Conservation (phyloP, 2,329 filamentous ascomycete genomes). For the Arthrobotrys iridis region DNA sequence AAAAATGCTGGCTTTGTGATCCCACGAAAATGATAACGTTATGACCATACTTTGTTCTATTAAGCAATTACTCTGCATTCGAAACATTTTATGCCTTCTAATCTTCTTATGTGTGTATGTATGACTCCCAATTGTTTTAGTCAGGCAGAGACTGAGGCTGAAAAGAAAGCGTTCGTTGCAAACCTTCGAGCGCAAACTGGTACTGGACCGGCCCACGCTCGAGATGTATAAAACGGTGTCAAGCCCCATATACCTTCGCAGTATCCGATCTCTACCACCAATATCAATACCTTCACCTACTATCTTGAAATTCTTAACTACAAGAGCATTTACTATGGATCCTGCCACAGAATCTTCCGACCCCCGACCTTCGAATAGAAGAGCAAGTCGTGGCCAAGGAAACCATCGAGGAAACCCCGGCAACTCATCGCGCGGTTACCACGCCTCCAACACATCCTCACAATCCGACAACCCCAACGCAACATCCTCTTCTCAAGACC, state of each 20-base stretch:
- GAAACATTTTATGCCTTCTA: too few relatives aligned
- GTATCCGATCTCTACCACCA: background rate
- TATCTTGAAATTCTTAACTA: background rate
- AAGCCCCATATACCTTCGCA: background rate
- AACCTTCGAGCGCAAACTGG: background rate
- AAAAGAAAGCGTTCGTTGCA: background rate
- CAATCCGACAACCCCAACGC: background rate
- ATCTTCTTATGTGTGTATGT: background rate
- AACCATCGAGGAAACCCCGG: background rate
- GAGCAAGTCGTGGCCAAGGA: background rate
- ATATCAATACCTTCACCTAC: background rate
- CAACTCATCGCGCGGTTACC: background rate
- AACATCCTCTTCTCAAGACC: background rate
- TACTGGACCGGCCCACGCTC: too few relatives aligned
- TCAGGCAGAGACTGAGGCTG: background rate
- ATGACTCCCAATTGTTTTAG: conserved; percentile 2
- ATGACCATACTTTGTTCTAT: too few relatives aligned
- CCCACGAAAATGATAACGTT: conserved; percentile 5
- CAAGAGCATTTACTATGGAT: background rate
- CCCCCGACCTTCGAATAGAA: background rate
- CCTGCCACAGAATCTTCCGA: background rate
- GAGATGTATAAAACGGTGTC: background rate
- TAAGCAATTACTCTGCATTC: background rate
- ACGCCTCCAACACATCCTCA: conserved; percentile 9
- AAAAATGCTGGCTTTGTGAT: background rate